These are phyloP conservation scores for Penicillium psychrosexuale DNA, from an alignment of 2,329 filamentous ascomycete genomes.

Conservation along the genomic window DNA sequence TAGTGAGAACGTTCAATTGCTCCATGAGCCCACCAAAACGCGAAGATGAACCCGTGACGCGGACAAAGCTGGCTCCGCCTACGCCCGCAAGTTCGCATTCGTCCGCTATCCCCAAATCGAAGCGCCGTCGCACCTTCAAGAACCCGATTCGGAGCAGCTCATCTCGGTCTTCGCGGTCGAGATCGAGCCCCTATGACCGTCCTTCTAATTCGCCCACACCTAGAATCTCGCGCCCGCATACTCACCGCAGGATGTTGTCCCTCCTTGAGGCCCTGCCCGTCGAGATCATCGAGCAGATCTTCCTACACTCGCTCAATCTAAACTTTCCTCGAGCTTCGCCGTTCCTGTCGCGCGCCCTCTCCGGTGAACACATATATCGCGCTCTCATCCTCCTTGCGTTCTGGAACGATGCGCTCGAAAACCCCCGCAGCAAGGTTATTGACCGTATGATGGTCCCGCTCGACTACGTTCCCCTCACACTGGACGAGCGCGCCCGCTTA, in stretches of 20 bases:
- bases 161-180: slow-evolving; percentile 6
- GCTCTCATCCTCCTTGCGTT: slow-evolving; percentile 42
- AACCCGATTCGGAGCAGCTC: slow-evolving; percentile 4
- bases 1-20: neutral
- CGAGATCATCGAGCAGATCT: slow-evolving; percentile 54
- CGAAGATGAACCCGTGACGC: neutral
- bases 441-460: slow-evolving; percentile 35
- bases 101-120: neutral
- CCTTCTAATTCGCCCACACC: slow-evolving; percentile 5
- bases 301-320: slow-evolving; percentile 48
- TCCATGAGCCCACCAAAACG: neutral
- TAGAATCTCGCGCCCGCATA: neutral
- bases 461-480: slow-evolving; percentile 30
- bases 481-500: slow-evolving; percentile 29
- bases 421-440: slow-evolving; percentile 19
- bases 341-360: slow-evolving; percentile 39
- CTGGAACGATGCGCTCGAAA: slow-evolving; percentile 30
- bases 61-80: neutral
- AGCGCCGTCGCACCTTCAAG: slow-evolving; percentile 13
- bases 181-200: slow-evolving; percentile 4
- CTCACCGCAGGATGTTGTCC: slow-evolving; percentile 16
- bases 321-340: slow-evolving; percentile 45
- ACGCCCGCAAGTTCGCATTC: neutral
- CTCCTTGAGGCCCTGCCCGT: slow-evolving; percentile 47
- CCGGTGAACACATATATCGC: slow-evolving; percentile 41